A percentile compares a stretch with the other conserved stretches of the same genome.
Evolutionary conservation across 2,329 filamentous ascomycete genomes (phyloP).

Genomic region (Byssothecium circinans): DNA sequence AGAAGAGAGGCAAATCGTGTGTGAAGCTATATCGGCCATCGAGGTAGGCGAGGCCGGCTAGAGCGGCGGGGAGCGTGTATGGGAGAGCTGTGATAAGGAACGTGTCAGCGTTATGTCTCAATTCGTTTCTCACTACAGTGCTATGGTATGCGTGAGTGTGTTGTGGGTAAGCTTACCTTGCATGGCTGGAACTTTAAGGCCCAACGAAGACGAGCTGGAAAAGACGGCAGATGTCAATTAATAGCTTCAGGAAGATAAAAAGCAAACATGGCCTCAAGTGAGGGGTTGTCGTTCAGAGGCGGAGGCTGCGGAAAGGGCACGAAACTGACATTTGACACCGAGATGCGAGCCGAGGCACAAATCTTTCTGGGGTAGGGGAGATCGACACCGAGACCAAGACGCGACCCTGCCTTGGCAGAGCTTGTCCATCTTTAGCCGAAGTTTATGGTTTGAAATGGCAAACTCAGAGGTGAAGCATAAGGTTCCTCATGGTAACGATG

Average conservation of each 20-base stretch:
- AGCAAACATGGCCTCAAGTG: neutral
- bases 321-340: neutral
- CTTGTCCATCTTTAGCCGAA: neutral
- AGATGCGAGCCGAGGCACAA: neutral
- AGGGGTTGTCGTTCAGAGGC: neutral
- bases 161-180: conserved; percentile 2
- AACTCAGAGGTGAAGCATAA: too few species aligned
- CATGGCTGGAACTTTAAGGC: conserved; percentile 1
- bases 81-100: conserved; percentile 28
- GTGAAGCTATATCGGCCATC: conserved; percentile 68
- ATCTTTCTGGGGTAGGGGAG: too few species aligned
- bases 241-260: neutral
- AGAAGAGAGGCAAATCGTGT: conserved; percentile 64
- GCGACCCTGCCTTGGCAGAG: neutral
- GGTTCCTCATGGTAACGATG: too few species aligned
- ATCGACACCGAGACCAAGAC: too few species aligned
- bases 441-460: too few species aligned
- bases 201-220: neutral
- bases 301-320: neutral
- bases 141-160: too few species aligned
- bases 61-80: conserved; percentile 35
- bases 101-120: too few species aligned
- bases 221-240: neutral
- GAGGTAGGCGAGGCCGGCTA: conserved; percentile 59
- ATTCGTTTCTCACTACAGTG: too few species aligned